These are phyloP conservation scores for Pulveroboletus sp. DNA, from an alignment of 768 basidiomycete species.

Conservation along the genomic window DNA sequence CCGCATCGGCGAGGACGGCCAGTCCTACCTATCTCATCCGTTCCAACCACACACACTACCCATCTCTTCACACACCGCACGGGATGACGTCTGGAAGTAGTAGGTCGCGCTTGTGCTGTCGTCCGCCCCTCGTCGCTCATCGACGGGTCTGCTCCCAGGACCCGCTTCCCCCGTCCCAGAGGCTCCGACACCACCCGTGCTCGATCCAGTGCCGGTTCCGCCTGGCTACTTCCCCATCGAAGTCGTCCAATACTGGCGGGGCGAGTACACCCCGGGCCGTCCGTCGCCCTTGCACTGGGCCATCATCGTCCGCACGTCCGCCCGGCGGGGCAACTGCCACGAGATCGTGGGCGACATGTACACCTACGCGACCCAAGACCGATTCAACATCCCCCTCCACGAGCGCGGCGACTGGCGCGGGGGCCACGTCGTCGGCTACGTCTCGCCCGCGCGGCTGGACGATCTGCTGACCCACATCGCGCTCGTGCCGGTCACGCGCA, in stretches of 20 bases:
- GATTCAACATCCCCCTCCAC: slow-evolving; percentile 8
- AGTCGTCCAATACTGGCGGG: slow-evolving; percentile 27
- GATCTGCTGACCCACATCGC: slow-evolving; percentile 12
- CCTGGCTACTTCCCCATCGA: slow-evolving; percentile 19
- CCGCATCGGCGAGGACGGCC: background rate
- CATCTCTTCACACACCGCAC: background rate
- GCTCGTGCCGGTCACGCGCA: slow-evolving; percentile 12
- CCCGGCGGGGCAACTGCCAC: slow-evolving; percentile 18
- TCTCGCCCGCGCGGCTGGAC: slow-evolving; percentile 9
- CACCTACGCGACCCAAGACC: slow-evolving; percentile 15
- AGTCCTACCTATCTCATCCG: background rate
- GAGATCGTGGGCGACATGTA: slow-evolving; percentile 20
- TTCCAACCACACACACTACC: background rate
- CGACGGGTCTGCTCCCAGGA: background rate
- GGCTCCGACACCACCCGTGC: slow-evolving; percentile 6
- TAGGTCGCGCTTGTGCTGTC: background rate
- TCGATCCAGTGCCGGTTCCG: slow-evolving; percentile 18
- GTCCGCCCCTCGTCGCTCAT: background rate
- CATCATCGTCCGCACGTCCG: slow-evolving; percentile 22
- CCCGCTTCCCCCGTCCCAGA: background rate
- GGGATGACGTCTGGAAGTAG: slow-evolving; percentile 1
- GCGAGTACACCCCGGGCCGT: slow-evolving; percentile 4
- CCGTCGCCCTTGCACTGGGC: slow-evolving; percentile 25
- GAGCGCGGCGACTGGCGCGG: slow-evolving; percentile 21
- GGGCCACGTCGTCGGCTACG: slow-evolving; percentile 16